phyloP scores from a whole-genome alignment of 2,329 filamentous ascomycete genomes.

The Exophiala alcalophila region DNA sequence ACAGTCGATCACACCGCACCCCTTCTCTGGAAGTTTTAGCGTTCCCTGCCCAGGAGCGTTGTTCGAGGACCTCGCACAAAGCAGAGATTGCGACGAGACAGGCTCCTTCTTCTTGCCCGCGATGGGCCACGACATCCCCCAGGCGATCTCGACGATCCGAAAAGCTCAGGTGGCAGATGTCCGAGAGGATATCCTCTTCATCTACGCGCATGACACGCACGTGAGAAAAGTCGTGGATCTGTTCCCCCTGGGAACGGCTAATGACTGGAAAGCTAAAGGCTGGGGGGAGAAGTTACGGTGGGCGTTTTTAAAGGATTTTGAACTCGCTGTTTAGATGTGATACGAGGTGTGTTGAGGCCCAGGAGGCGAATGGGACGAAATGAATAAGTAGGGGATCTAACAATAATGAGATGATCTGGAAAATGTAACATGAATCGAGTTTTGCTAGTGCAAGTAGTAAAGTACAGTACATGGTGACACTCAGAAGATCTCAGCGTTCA shows the following conservation, averaged over 20 bases:
- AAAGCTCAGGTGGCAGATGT: slow-evolving; percentile 1
- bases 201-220: slow-evolving; percentile 28
- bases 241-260: slow-evolving; percentile 24
- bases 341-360: too few relatives aligned
- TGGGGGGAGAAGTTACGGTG: slow-evolving; percentile 26
- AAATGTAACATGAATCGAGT: neutral
- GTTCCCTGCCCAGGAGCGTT: slow-evolving; percentile 28
- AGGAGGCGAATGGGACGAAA: too few relatives aligned
- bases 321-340: too few relatives aligned
- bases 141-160: neutral
- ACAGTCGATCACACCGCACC: neutral
- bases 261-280: slow-evolving; percentile 33
- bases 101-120: neutral
- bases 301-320: slow-evolving; percentile 20
- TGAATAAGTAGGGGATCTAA: too few relatives aligned
- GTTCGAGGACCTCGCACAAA: slow-evolving; percentile 16
- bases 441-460: neutral
- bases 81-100: neutral
- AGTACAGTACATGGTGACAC: neutral
- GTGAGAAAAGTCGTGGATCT: too few relatives aligned
- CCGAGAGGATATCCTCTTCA: slow-evolving; percentile 1
- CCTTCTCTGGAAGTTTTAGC: neutral
- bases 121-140: neutral
- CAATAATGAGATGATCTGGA: too few relatives aligned
- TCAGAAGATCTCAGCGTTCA: slow-evolving; percentile 3